Conservation (phyloP, 2,329 filamentous ascomycete genomes). For the Aspergillus ustus region DNA sequence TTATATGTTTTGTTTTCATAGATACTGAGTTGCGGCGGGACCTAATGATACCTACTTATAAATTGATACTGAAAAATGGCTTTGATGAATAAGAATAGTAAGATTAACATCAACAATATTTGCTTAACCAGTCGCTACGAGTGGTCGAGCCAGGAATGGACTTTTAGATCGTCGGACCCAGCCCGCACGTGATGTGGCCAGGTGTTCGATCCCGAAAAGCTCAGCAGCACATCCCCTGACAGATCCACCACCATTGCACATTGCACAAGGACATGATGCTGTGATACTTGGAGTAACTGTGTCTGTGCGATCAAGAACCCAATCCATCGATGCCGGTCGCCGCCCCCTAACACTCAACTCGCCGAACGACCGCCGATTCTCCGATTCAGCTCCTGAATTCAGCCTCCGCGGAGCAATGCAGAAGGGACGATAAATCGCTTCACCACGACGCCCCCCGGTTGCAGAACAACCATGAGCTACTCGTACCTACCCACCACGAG, state of each 20-base stretch:
- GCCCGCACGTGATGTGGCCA: conserved; percentile 7
- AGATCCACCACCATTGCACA: background rate
- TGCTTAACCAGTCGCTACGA: too few species aligned
- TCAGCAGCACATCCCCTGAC: background rate
- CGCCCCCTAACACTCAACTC: background rate
- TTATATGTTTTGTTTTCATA: conserved; percentile 1
- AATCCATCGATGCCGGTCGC: background rate
- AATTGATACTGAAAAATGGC: background rate
- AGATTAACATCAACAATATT: too few species aligned
- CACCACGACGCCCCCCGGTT: conserved; percentile 17
- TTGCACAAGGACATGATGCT: background rate
- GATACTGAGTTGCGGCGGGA: background rate
- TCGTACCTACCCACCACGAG: conserved; percentile 35
- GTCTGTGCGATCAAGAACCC: background rate
- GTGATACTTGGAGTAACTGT: background rate
- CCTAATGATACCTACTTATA: conserved; percentile 3
- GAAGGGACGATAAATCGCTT: conserved; percentile 20
- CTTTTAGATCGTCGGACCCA: background rate
- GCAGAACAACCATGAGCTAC: conserved; percentile 39
- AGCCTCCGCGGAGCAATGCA: conserved; percentile 26
- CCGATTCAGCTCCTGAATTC: background rate
- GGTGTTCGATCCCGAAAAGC: conserved; percentile 2
- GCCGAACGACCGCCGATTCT: background rate
- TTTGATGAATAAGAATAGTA: background rate
- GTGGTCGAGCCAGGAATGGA: background rate